These are phyloP conservation scores for Fusarium avenaceum DNA, from an alignment of 2,329 filamentous ascomycete species.

Conservation along the genomic window DNA sequence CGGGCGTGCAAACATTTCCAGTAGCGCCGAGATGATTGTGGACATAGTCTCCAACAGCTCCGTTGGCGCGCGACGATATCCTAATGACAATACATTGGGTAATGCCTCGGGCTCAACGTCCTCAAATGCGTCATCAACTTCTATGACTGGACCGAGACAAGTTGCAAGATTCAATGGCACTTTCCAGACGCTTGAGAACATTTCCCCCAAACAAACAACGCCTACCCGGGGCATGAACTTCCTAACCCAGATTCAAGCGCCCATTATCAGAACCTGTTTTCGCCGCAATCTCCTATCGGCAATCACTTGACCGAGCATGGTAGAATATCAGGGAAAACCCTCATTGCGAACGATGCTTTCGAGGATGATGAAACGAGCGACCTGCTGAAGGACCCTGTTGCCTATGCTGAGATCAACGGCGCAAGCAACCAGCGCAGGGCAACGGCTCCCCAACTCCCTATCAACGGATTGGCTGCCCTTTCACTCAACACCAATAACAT, in stretches of 20 bases:
- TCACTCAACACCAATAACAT: conserved; percentile 76
- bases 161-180: conserved; percentile 71
- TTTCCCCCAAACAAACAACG: conserved; percentile 70
- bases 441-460: conserved; percentile 79
- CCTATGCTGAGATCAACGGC: conserved; percentile 73
- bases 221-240: conserved; percentile 68
- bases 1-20: conserved; percentile 64
- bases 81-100: conserved; percentile 38
- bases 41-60: conserved; percentile 66
- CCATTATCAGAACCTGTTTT: conserved; percentile 75
- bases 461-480: conserved; percentile 76
- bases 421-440: conserved; percentile 66
- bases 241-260: conserved; percentile 67
- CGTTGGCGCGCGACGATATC: conserved; percentile 48
- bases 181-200: conserved; percentile 72
- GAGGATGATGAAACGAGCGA: conserved; percentile 78
- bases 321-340: conserved; percentile 74
- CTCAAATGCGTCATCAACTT: conserved; percentile 53
- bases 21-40: conserved; percentile 67
- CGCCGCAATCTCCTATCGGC: conserved; percentile 79
- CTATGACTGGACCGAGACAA: conserved; percentile 61
- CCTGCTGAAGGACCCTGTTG: conserved; percentile 78
- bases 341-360: conserved; percentile 76
- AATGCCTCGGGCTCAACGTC: conserved; percentile 42
- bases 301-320: conserved; percentile 74